Evolutionary conservation across 179 eudicot species (phyloP).

Genomic region (Corrigiola litoralis): DNA sequence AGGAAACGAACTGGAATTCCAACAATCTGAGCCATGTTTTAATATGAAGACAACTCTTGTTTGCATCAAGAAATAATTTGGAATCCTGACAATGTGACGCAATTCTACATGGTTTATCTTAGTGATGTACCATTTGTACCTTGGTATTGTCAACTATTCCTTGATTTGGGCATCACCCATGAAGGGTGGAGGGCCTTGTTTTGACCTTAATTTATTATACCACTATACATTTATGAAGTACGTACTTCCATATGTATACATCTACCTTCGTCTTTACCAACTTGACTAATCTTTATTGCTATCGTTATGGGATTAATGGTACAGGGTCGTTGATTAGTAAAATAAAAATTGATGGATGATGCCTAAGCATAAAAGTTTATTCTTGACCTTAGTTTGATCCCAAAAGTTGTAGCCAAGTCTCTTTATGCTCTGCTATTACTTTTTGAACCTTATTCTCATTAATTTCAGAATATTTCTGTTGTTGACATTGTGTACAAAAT

Average conservation of each 20-base stretch:
- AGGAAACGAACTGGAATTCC: background rate
- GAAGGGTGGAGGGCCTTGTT: background rate
- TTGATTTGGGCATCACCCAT: background rate
- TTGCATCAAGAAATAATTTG: background rate
- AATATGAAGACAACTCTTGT: background rate
- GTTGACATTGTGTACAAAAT: background rate
- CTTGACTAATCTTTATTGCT: background rate
- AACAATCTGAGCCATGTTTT: background rate
- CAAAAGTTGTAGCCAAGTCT: too few relatives aligned
- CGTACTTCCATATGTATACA: background rate
- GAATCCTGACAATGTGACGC: background rate
- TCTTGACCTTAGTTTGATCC: too few relatives aligned
- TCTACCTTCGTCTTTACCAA: background rate
- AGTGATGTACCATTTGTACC: too few relatives aligned
- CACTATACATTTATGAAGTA: background rate
- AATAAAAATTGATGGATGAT: background rate
- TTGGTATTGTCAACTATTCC: background rate
- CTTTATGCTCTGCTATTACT: too few relatives aligned
- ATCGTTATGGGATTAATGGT: background rate
- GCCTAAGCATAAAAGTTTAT: background rate
- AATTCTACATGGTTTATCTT: too few relatives aligned
- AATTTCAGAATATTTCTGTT: too few relatives aligned
- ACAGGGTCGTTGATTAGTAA: background rate
- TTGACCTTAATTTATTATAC: background rate
- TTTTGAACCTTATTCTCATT: too few relatives aligned